These are phyloP conservation scores for Carex kokanica DNA, from an alignment of 176 grass and related monocot species.

Conservation along the genomic window DNA sequence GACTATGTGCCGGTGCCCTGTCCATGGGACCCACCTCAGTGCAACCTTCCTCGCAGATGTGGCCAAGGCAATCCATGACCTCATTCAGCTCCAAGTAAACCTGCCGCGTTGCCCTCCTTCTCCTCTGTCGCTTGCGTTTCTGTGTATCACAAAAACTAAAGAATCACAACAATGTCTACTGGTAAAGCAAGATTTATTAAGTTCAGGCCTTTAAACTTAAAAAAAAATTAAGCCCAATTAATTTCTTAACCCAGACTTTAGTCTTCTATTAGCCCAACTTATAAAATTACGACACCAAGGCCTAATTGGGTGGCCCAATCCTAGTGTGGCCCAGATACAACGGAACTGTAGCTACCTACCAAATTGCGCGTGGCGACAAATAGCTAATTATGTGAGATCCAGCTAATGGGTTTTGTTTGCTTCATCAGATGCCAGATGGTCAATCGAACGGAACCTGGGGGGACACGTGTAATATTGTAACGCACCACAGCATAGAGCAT, in stretches of 20 bases:
- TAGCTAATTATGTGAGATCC: neutral
- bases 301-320: neutral
- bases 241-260: neutral
- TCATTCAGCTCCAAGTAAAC: constrained; percentile 83
- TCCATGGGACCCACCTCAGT: constrained; percentile 52
- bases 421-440: neutral
- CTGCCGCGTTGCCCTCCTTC: constrained; percentile 44
- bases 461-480: neutral
- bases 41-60: constrained; percentile 76
- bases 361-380: neutral
- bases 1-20: constrained; percentile 26
- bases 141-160: neutral
- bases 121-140: constrained; percentile 46
- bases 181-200: neutral
- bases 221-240: neutral
- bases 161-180: neutral
- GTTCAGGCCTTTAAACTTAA: neutral
- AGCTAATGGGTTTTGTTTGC: neutral
- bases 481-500: neutral
- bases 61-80: constrained; percentile 67
- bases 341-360: neutral
- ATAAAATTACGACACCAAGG: no score
- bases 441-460: neutral
- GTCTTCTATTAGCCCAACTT: neutral
- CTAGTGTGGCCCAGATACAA: neutral